phyloP scores from a whole-genome alignment of 805 yeast genomes.

The Wickerhamiella bombiphila region DNA sequence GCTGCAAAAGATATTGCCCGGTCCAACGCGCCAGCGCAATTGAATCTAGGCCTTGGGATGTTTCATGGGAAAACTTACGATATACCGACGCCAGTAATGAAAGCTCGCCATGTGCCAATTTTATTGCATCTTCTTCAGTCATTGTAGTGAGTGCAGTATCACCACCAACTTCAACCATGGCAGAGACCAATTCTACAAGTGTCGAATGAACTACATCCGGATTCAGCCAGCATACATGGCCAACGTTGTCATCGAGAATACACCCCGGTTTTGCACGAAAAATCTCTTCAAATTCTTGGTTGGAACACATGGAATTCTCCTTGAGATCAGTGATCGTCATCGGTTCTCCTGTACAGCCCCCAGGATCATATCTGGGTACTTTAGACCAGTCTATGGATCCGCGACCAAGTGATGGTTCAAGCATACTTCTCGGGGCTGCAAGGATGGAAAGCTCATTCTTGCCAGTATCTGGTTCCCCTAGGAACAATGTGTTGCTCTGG shows the following conservation, averaged over 20 bases:
- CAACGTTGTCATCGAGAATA: constrained; percentile 30
- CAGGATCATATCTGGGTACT: constrained; percentile 15
- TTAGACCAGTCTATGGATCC: constrained; percentile 15
- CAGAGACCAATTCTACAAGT: constrained; percentile 18
- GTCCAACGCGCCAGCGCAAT: constrained; percentile 41
- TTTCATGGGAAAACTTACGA: constrained; percentile 28
- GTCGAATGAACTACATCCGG: constrained; percentile 15
- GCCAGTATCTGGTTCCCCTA: constrained; percentile 25
- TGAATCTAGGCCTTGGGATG: constrained; percentile 29
- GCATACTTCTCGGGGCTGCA: constrained; percentile 17
- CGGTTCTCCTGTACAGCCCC: background rate
- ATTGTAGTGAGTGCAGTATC: constrained; percentile 1
- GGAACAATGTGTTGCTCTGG: constrained; percentile 71
- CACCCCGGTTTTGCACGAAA: constrained; percentile 49
- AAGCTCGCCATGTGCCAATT: constrained; percentile 24
- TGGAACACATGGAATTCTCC: constrained; percentile 26
- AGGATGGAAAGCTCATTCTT: constrained; percentile 11
- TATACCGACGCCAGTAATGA: constrained; percentile 31
- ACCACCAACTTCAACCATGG: constrained; percentile 14
- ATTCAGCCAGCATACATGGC: constrained; percentile 24
- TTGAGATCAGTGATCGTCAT: constrained; percentile 1
- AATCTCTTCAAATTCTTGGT: constrained; percentile 32
- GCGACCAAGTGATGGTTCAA: constrained; percentile 13
- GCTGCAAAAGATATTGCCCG: constrained; percentile 39
- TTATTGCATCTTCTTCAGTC: background rate